Evolutionary conservation across 2,329 filamentous ascomycete genomes (phyloP), one percentile per base, ranked within the genome.

Genomic region (Clarireedia hainanense): DNA sequence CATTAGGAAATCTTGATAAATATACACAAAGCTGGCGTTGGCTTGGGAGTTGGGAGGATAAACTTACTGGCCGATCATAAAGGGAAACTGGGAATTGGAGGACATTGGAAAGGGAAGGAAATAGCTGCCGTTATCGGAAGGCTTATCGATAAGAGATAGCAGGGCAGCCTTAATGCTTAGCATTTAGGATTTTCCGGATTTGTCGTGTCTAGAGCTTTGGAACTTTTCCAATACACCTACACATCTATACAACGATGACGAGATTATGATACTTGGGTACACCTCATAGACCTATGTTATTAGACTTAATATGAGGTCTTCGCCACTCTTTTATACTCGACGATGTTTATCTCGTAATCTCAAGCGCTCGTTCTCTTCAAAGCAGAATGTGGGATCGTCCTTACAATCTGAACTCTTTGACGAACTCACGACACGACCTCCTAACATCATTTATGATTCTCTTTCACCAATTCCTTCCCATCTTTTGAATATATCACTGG

Each of bases 21-120:
- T 79, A 83, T 60, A 82, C 83, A n/a, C 74, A 80, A 69, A 76
- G 72, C 47, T 86, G 79, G 75, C 78, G 84, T 66, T 88, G 85
- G 83, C 68, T 88, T 64, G 86, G 86, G 4, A 88, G 84, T 67
- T 89, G 85, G 85, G 52, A 50, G 27, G 52, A 55, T 37, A 45
- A 55, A 46, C 52, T 55, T 36, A 42, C 26, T 45, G 42, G 52
- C 34, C 37, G 42, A 34, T 27, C 20, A 30, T 49, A n/a, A 39
- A 15, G 34, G 14, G 23, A 30, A 27, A 34, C 14, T 20, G 20
- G 36, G 40, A 23, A 43, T 52, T 34, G 17, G 40, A 5, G n/a
- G 27, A 9, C 6, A 26, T 17, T 24, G 23, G 34, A 36, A 15
- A 36, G 43, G 20, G 36, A 20, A 45, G 50, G 47, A 45, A 26